phyloP scores from a whole-genome alignment of 345 rosid species.

The Hevea brasiliensis region DNA sequence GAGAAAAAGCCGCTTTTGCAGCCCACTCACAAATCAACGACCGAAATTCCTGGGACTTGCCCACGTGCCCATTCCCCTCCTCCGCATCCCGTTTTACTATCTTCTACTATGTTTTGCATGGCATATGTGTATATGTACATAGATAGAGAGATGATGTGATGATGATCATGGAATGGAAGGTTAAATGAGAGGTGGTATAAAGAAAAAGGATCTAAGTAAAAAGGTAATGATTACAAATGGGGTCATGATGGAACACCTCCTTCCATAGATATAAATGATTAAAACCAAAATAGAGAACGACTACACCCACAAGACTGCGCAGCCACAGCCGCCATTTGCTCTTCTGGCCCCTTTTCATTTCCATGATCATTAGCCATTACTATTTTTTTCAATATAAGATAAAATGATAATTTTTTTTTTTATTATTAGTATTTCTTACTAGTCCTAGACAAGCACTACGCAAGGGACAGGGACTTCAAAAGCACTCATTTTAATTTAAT shows the following conservation, averaged over 20 bases:
- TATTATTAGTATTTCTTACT: conserved; percentile 3
- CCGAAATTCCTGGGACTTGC: conserved; percentile 27
- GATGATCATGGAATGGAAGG: neutral
- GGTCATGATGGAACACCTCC: conserved; percentile 38
- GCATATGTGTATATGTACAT: neutral
- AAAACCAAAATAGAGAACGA: neutral
- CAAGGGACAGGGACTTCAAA: conserved; percentile 25
- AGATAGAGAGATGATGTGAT: neutral
- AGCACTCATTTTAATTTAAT: conserved; percentile 13
- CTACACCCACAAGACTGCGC: conserved; percentile 44
- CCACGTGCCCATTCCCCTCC: conserved; percentile 21
- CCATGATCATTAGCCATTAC: neutral
- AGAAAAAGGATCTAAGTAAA: neutral
- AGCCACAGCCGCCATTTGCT: conserved; percentile 74
- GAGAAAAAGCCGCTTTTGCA: conserved; percentile 21
- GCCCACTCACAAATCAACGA: conserved; percentile 30
- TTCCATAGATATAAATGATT: conserved; percentile 20
- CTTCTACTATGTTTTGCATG: neutral
- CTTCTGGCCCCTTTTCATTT: conserved; percentile 4
- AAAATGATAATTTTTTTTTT: neutral
- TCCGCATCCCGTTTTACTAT: neutral
- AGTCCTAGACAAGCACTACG: neutral
- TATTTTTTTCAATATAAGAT: neutral
- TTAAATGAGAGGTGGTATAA: too few species aligned
- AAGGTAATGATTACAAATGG: conserved; percentile 49